Conservation (phyloP, 768 basidiomycete genomes). For the Phaeotremella fagi region DNA sequence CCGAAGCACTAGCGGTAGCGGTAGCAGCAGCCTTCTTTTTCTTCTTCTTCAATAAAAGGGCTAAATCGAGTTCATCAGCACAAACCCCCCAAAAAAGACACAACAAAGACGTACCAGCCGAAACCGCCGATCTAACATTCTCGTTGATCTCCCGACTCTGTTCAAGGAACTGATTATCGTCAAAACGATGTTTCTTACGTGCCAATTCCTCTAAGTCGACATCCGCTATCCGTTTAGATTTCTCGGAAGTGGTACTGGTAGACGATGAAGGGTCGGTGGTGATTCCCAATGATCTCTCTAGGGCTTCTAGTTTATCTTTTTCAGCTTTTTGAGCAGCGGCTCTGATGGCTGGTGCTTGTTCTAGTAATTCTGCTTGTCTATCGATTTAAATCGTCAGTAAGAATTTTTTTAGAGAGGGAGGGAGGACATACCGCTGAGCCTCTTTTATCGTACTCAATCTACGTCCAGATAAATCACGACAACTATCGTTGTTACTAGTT, state of each 20-base stretch:
- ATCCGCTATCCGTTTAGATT: slow-evolving; percentile 40
- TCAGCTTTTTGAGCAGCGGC: slow-evolving; percentile 72
- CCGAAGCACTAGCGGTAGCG: background rate
- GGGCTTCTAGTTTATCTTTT: slow-evolving; percentile 72
- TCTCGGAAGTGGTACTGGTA: slow-evolving; percentile 10
- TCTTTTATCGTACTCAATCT: slow-evolving; percentile 91
- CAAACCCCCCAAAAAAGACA: background rate
- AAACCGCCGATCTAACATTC: slow-evolving; percentile 83
- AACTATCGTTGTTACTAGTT: slow-evolving; percentile 80
- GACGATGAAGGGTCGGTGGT: slow-evolving; percentile 27
- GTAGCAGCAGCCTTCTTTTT: slow-evolving; percentile 33
- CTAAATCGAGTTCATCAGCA: slow-evolving; percentile 6
- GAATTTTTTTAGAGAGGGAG: background rate
- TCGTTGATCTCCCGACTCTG: slow-evolving; percentile 87
- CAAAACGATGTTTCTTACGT: slow-evolving; percentile 75
- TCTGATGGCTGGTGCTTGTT: slow-evolving; percentile 72
- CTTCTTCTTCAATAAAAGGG: slow-evolving; percentile 39
- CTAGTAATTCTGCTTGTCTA: slow-evolving; percentile 54
- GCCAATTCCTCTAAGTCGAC: slow-evolving; percentile 44
- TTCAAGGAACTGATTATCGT: slow-evolving; percentile 87
- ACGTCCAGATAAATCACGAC: slow-evolving; percentile 83
- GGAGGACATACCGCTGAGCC: slow-evolving; percentile 74
- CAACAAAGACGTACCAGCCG: slow-evolving; percentile 58
- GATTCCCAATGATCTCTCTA: slow-evolving; percentile 79
- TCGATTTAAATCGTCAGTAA: background rate